Base-by-base conservation (phyloP, 1,284 basidiomycete species). In the Stygiomarasmius scandens region DNA sequence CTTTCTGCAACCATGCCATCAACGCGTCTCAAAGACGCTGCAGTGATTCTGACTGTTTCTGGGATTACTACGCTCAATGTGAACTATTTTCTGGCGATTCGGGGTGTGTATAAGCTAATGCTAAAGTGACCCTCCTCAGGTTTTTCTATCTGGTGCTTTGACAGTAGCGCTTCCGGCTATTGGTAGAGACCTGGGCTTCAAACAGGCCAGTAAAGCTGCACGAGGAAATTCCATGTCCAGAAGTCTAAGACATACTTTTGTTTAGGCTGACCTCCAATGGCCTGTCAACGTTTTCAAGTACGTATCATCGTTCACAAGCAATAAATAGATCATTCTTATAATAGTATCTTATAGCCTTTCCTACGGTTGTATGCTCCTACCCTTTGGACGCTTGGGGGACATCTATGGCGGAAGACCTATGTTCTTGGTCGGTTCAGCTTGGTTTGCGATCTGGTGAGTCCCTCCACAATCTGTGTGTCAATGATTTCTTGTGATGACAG, bases 131-230 rank as follows among this genome's bases (percentile, higher is more conserved):
- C 16, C 5, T 12, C 19, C 27, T 4, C 58, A 76, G 67, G 67
- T 71, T 14, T 78, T 78, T 59, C 59, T 77, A 9, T 70, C 66
- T 25, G 78, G 78, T 12, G 75, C 74, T 3, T 64, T 77, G 25
- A 76, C 75, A 4, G 72, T 78, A 19, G 72, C 76, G 2, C 66
- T 79, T 25, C 77, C 78, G 5, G 75, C 76, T 1, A 75, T 80
- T 24, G 76, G 75, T 20, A 68, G 65, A 52, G 71, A 74, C 44
- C 59, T 78, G 12, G 58, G 69, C 36, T 72, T 77, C 60, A 64
- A 59, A 46, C 67, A 75, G 56, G 64, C 62, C 20, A 16, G 55
- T 52, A 38, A 41, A 41, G 38, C 38, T 41, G 38, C 34, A 9
- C 20, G 41, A 36, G 16, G 53, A 4, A 2, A 29, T 23, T 14